Evolutionary conservation across 352 stramenopile species (phyloP).

Genomic region (Phytophthora lateralis): DNA sequence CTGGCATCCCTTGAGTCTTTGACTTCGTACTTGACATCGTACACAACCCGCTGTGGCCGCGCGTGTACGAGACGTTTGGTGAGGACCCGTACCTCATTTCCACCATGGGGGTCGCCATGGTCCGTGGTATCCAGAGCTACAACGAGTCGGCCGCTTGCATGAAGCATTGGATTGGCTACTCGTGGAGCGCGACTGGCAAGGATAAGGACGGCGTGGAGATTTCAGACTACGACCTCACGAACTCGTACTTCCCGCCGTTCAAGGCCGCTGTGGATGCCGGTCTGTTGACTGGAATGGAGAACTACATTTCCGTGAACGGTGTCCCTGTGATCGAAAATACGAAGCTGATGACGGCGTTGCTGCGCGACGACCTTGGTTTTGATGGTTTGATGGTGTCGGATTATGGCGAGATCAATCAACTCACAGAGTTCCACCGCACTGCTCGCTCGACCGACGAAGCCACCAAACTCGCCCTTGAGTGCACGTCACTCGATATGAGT

Average conservation of each 20-base stretch:
- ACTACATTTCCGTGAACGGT: conserved; percentile 15
- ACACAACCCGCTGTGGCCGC: conserved; percentile 13
- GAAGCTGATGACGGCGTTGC: conserved; percentile 10
- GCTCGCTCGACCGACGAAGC: conserved; percentile 7
- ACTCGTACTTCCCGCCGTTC: conserved; percentile 16
- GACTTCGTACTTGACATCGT: conserved; percentile 16
- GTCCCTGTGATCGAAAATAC: conserved; percentile 16
- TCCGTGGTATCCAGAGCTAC: conserved; percentile 13
- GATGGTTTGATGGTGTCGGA: conserved; percentile 66
- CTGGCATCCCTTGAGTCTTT: conserved; percentile 14
- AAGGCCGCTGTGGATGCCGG: conserved; percentile 17
- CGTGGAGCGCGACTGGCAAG: background rate
- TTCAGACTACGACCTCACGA: conserved; percentile 14
- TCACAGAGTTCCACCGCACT: conserved; percentile 44
- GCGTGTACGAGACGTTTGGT: conserved; percentile 16
- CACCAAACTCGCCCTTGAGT: conserved; percentile 3
- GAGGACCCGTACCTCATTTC: conserved; percentile 17
- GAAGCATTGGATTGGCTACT: conserved; percentile 17
- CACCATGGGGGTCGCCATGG: conserved; percentile 10
- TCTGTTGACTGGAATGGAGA: conserved; percentile 12
- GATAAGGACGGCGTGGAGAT: conserved; percentile 8
- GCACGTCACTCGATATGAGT: conserved; percentile 13
- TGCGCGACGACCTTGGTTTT: conserved; percentile 11
- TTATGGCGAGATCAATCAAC: conserved; percentile 87
- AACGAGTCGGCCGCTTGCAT: conserved; percentile 12